Evolutionary conservation across 2,329 filamentous ascomycete species (phyloP).

Genomic region (Thelonectria discophora): DNA sequence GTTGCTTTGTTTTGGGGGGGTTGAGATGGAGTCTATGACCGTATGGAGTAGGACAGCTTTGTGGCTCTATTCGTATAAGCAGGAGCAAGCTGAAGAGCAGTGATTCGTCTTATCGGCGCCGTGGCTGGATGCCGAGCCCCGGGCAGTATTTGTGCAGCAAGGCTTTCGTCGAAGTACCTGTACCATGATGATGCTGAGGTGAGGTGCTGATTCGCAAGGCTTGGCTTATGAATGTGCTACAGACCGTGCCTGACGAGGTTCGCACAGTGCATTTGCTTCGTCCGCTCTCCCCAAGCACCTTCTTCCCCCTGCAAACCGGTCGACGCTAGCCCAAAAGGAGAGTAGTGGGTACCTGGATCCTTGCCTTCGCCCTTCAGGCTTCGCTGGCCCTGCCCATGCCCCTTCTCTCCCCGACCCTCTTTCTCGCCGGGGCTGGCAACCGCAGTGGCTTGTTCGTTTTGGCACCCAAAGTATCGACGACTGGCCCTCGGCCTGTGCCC

Average conservation of each 20-base stretch:
- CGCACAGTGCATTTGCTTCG: constrained; percentile 8
- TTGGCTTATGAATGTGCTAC: neutral
- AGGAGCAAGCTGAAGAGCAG: no score
- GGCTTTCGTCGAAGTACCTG: no score
- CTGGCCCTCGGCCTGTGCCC: neutral
- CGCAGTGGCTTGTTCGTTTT: neutral
- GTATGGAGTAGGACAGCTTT: neutral
- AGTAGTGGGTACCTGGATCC: constrained; percentile 11
- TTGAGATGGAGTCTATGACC: no score
- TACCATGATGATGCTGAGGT: no score
- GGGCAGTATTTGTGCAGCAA: neutral
- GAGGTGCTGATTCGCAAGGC: no score
- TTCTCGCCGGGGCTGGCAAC: neutral
- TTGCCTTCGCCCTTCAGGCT: constrained; percentile 5
- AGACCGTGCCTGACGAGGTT: neutral
- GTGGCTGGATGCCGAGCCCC: neutral
- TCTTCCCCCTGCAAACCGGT: constrained; percentile 13
- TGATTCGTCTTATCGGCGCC: no score
- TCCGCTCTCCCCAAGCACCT: constrained; percentile 2
- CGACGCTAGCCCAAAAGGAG: constrained; percentile 8
- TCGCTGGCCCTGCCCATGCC: constrained; percentile 4
- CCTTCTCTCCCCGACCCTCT: constrained; percentile 8
- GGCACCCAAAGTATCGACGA: neutral
- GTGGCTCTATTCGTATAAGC: neutral
- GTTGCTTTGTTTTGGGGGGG: neutral